Evolutionary conservation across 352 stramenopile species (phyloP), one percentile per base, ranked within the genome.

Genomic region (Globisporangium orthogonon): DNA sequence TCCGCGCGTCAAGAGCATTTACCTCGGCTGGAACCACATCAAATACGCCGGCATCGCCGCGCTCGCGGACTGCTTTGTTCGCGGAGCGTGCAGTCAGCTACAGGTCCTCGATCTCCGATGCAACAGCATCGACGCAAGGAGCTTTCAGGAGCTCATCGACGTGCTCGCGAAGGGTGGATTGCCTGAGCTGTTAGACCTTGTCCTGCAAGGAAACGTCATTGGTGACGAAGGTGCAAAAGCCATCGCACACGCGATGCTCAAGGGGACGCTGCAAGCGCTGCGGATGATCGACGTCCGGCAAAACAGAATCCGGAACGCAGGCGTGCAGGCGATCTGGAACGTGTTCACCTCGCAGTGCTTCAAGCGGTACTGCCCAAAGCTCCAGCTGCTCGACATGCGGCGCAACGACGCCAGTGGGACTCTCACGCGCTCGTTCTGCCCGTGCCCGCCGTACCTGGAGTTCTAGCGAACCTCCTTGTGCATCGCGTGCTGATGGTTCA

Each of bases 11-110:
- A 74, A 76, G 53, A 64, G 49, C 13, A 75, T 91, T 44, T 66
- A 76, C 15, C 55, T 91, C 28, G 77, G 72, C 7, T 91, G 81
- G 81, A 89, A 88, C 37, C 63, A 73, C 9, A 75, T 91, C 62
- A 84, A 83, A 54, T 78, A 76, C 28, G 65, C 71, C 0, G 71
- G 76, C 2, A 56, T 89, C 40, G 66, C 70, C 13, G 74, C 78
- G 0, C 61, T 91, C 1, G 60, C 69, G 0, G 72, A 87, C 52
- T 74, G 62, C 33, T 89, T 89, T 31, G 65, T 66, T 39, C 76
- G 73, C 15, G 78, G 78, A 5, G 76, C 73, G 0, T 85, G 78
- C 17, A 63, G 65, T 5, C 75, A 86, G 28, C 67, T 91, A 2
- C 61, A 77, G 37, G 49, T 74, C 9, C 72, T 89, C 31, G 82